These are phyloP conservation scores for Teratosphaeriaceae sp. DNA, from an alignment of 2,329 filamentous ascomycete genomes.

Conservation along the genomic window DNA sequence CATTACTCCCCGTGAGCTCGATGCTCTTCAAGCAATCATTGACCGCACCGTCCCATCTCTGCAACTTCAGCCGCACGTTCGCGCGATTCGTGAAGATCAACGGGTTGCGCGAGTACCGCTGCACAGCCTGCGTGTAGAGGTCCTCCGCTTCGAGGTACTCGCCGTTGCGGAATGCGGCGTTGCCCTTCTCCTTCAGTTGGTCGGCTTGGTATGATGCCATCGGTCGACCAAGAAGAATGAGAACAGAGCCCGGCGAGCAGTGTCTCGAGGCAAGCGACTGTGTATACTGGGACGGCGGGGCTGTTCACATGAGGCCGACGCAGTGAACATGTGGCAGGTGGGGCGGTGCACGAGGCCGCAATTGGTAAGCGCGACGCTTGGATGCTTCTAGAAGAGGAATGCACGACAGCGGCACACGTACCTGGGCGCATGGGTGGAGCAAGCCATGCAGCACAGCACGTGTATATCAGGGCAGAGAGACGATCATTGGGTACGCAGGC, in stretches of 20 bases:
- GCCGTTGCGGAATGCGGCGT: slow-evolving; percentile 56
- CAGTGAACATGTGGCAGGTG: slow-evolving; percentile 15
- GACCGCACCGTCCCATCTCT: slow-evolving; percentile 66
- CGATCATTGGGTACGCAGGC: no score
- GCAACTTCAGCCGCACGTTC: slow-evolving; percentile 69
- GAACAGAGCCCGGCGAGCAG: no score
- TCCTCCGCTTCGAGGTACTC: slow-evolving; percentile 61
- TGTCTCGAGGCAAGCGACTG: no score
- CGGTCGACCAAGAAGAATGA: not conserved
- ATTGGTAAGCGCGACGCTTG: not conserved
- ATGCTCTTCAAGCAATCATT: slow-evolving; percentile 72
- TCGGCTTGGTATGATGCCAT: slow-evolving; percentile 33
- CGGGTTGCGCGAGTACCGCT: slow-evolving; percentile 69
- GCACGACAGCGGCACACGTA: not conserved
- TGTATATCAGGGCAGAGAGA: no score
- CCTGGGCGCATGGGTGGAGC: not conserved
- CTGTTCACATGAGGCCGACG: slow-evolving; percentile 9
- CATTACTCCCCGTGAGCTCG: slow-evolving; percentile 49
- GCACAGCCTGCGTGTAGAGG: slow-evolving; percentile 66
- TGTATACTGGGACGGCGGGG: no score
- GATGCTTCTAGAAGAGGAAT: not conserved
- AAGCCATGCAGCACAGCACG: not conserved
- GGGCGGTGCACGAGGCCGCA: not conserved
- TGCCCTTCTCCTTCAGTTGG: slow-evolving; percentile 49
- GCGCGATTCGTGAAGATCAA: slow-evolving; percentile 85